Conservation (phyloP, 192 early-diverging fungal genomes). For the Coemansia sp. region DNA sequence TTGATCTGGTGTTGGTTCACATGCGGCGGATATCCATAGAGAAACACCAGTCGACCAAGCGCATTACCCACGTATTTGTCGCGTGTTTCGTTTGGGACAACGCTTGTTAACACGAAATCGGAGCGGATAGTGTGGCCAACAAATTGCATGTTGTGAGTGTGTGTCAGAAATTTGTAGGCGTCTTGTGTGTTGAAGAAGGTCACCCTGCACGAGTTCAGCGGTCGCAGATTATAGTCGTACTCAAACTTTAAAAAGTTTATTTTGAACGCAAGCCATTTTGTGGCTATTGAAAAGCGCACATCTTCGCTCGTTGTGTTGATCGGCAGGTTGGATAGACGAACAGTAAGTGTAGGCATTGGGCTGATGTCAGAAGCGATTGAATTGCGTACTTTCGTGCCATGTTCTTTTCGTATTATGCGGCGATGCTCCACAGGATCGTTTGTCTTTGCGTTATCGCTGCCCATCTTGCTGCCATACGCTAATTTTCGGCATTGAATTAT, state of each 20-base stretch:
- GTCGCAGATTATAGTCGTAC: conserved; percentile 29
- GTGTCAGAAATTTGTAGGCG: conserved; percentile 23
- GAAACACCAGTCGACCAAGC: conserved; percentile 34
- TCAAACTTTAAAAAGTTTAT: conserved; percentile 38
- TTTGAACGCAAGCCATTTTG: background rate
- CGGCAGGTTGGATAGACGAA: conserved; percentile 40
- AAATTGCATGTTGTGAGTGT: conserved; percentile 19
- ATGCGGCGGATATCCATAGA: conserved; percentile 46
- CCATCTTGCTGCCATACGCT: background rate
- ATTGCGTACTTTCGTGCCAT: background rate
- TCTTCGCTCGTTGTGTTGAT: conserved; percentile 28
- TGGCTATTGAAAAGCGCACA: conserved; percentile 15
- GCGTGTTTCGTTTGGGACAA: conserved; percentile 22
- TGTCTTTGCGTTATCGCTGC: background rate
- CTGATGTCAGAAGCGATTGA: conserved; percentile 22
- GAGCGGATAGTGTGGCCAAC: conserved; percentile 18
- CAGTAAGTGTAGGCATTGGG: conserved; percentile 23
- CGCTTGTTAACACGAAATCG: conserved; percentile 23
- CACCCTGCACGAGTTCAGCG: conserved; percentile 36
- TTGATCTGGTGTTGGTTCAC: conserved; percentile 34
- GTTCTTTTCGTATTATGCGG: conserved; percentile 3
- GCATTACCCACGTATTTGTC: conserved; percentile 30
- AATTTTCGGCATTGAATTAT: background rate
- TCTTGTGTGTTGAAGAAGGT: conserved; percentile 23
- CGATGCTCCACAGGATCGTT: conserved; percentile 10